Evolutionary conservation across 495 filamentous ascomycete genomes (phyloP).

Genomic region (Achaetomiella virescens): DNA sequence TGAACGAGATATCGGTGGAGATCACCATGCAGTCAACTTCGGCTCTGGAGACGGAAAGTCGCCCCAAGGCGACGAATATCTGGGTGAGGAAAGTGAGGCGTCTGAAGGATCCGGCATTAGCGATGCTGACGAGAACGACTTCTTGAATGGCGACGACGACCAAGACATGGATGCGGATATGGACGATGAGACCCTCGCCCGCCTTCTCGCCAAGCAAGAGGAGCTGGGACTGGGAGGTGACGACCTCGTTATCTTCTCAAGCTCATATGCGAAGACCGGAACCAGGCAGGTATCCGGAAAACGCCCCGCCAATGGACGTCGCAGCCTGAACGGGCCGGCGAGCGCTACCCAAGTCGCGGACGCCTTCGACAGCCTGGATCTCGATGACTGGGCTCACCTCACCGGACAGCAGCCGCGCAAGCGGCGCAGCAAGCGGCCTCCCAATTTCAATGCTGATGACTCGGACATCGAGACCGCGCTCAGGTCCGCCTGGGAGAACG

Average conservation of each 20-base stretch:
- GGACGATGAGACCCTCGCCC: conserved; percentile 55
- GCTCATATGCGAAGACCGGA: conserved; percentile 7
- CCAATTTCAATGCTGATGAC: conserved; percentile 59
- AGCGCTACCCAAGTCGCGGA: conserved; percentile 61
- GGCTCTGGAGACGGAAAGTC: conserved; percentile 12
- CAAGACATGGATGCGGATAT: conserved; percentile 30
- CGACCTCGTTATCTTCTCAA: conserved; percentile 53
- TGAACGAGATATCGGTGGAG: conserved; percentile 45
- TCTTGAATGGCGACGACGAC: conserved; percentile 34
- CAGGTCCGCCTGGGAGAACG: conserved; percentile 60
- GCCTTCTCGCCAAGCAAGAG: conserved; percentile 58
- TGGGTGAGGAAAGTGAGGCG: conserved; percentile 23
- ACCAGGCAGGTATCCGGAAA: conserved; percentile 4
- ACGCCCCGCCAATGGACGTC: background rate
- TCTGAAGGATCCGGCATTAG: conserved; percentile 7
- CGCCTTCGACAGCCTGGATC: conserved; percentile 70
- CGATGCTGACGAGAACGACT: conserved; percentile 27
- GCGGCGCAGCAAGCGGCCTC: conserved; percentile 45
- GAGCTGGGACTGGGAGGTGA: conserved; percentile 55
- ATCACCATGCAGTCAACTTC: conserved; percentile 25
- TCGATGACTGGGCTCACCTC: conserved; percentile 74
- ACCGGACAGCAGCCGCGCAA: conserved; percentile 29
- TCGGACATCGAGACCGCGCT: conserved; percentile 64
- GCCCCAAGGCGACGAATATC: background rate
- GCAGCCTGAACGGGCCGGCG: conserved; percentile 29